phyloP scores from a whole-genome alignment of 768 basidiomycete genomes.

The Trametes punicea region DNA sequence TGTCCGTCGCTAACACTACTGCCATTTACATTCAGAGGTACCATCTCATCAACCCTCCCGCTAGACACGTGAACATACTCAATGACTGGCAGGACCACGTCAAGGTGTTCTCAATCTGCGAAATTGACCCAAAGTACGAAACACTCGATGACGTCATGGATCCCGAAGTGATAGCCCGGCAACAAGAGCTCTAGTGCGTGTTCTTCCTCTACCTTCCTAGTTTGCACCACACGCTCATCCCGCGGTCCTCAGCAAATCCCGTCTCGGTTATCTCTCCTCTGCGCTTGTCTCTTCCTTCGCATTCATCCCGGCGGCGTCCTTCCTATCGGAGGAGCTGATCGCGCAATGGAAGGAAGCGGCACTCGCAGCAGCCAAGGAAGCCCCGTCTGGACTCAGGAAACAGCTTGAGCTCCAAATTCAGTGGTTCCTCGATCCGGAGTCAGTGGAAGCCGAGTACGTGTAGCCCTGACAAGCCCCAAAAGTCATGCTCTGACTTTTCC shows the following conservation, averaged over 20 bases:
- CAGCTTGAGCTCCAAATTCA: neutral
- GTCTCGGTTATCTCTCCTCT: slow-evolving; percentile 1
- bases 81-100: neutral
- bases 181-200: slow-evolving; percentile 1
- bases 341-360: neutral
- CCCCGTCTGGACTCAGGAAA: neutral
- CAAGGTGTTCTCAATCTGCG: neutral
- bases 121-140: neutral
- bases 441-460: slow-evolving; percentile 4
- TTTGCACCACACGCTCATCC: neutral
- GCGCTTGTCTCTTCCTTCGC: neutral
- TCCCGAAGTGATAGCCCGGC: neutral
- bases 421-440: slow-evolving; percentile 7
- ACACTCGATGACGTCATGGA: slow-evolving; percentile 5
- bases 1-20: neutral
- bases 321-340: neutral
- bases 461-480: too few species aligned
- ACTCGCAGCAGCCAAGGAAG: neutral
- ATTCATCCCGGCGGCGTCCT: neutral
- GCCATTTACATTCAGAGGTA: neutral
- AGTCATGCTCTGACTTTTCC: neutral
- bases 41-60: neutral
- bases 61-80: neutral
- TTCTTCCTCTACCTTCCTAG: neutral
- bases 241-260: neutral